A percentile compares a stretch with the other conserved stretches of the same genome.
Conservation (phyloP, 768 basidiomycete genomes). For the Phaeolepiota aurea region DNA sequence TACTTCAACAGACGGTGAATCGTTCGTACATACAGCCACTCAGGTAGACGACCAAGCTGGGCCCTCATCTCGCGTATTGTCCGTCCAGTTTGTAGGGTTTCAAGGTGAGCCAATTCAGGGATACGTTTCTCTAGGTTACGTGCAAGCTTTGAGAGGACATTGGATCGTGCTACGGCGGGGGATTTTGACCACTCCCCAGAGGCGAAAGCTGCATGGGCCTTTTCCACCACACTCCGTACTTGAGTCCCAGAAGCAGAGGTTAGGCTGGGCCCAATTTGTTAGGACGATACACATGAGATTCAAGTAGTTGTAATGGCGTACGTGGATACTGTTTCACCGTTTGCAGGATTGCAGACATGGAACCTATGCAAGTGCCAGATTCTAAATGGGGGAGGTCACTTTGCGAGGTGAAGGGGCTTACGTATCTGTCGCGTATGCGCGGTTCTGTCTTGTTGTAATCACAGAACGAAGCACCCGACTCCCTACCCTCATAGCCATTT, state of each 20-base stretch:
- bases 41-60: constrained; percentile 70
- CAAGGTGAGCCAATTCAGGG: constrained; percentile 52
- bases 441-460: too few relatives aligned
- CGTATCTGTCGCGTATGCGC: too few relatives aligned
- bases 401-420: too few relatives aligned
- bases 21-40: constrained; percentile 74
- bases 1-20: constrained; percentile 3
- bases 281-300: background rate
- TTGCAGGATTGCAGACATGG: constrained; percentile 60
- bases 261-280: constrained; percentile 32
- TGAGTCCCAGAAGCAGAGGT: constrained; percentile 40
- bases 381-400: too few relatives aligned
- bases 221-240: constrained; percentile 40
- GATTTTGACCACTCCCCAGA: constrained; percentile 70
- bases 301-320: constrained; percentile 20
- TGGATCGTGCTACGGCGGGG: constrained; percentile 49
- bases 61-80: constrained; percentile 79
- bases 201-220: constrained; percentile 51
- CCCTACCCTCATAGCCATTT: too few relatives aligned
- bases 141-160: constrained; percentile 58
- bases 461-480: too few relatives aligned
- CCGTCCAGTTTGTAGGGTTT: constrained; percentile 72
- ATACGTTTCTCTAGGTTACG: constrained; percentile 48
- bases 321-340: constrained; percentile 49
- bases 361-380: constrained; percentile 25